Conservation (phyloP, 129 eudicot species). For the sunflower (Helianthus annuus) region HanXRQr2.0-SUNRISE NC_035439.2:45225617-45226116, state of each 20-base stretch:
- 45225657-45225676: constrained; percentile 63
- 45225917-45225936: too few relatives aligned
- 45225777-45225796: constrained; percentile 56
- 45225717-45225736: constrained; percentile 66
- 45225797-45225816: constrained; percentile 72
- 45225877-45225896: not conserved
- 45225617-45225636: constrained; percentile 60
- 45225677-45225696: constrained; percentile 77
- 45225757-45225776: constrained; percentile 72
- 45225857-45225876: not conserved
- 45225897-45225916: not conserved
- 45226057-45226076: not conserved
- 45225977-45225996: too few relatives aligned
- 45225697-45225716: constrained; percentile 89
- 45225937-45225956: not conserved
- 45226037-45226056: not conserved
- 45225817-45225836: constrained; percentile 2
- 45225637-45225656: constrained; percentile 50
- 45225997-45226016: too few relatives aligned
- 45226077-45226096: not conserved
- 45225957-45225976: too few relatives aligned
- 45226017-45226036: too few relatives aligned
- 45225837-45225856: not conserved
- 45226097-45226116: not conserved
- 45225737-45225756: constrained; percentile 62